phyloP scores from a whole-genome alignment of 2,329 filamentous ascomycete genomes.

The Aspergillus floridensis region DNA sequence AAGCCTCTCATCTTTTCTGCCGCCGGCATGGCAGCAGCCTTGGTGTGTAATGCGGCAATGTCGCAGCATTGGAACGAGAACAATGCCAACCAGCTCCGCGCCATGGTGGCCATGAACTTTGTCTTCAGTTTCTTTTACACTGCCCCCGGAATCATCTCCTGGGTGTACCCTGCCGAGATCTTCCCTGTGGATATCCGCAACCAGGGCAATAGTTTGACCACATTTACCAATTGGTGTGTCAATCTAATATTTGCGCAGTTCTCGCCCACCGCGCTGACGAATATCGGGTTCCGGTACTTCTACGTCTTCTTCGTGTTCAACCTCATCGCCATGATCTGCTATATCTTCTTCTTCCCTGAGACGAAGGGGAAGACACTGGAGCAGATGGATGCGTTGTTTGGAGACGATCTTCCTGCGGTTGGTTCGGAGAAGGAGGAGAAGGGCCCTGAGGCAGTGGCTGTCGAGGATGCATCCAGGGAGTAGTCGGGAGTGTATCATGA shows the following conservation, averaged over 20 bases:
- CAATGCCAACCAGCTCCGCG: slow-evolving; percentile 38
- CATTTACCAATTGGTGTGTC: slow-evolving; percentile 45
- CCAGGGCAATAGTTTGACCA: slow-evolving; percentile 41
- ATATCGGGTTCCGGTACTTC: slow-evolving; percentile 48
- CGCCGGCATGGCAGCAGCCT: slow-evolving; percentile 40
- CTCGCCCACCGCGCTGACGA: slow-evolving; percentile 42
- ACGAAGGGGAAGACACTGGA: slow-evolving; percentile 31
- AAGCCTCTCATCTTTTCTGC: slow-evolving; percentile 45
- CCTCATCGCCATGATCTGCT: slow-evolving; percentile 37
- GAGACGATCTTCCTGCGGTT: slow-evolving; percentile 2
- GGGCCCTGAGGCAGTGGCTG: background rate
- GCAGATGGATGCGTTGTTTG: slow-evolving; percentile 29
- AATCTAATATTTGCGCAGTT: slow-evolving; percentile 52
- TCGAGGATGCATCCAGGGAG: background rate
- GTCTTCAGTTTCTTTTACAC: slow-evolving; percentile 47
- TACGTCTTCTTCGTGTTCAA: slow-evolving; percentile 50
- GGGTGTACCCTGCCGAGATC: slow-evolving; percentile 47
- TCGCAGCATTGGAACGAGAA: slow-evolving; percentile 34
- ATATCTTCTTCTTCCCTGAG: slow-evolving; percentile 37
- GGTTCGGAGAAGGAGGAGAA: background rate
- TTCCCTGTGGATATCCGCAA: slow-evolving; percentile 44
- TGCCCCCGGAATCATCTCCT: slow-evolving; percentile 43
- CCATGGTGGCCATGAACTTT: slow-evolving; percentile 48
- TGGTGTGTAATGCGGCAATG: slow-evolving; percentile 41
- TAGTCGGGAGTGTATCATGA: background rate